A percentile compares a stretch with the other conserved stretches of the same genome.
These are phyloP conservation scores for Capsella bursapastoris DNA, from an alignment of 345 rosid species.

Conservation along the genomic window DNA sequence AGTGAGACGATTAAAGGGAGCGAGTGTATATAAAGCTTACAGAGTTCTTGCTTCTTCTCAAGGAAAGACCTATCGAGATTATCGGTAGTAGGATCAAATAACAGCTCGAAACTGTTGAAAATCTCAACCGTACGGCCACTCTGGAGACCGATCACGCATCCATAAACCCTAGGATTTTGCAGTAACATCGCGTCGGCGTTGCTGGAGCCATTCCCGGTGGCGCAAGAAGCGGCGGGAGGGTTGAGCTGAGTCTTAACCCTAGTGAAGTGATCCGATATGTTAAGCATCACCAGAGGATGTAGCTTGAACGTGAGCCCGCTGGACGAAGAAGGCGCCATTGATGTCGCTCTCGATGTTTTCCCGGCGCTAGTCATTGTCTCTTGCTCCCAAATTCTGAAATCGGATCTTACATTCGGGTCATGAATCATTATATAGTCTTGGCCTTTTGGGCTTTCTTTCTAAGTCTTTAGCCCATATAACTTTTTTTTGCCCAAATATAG, in stretches of 20 bases:
- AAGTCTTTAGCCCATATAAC: conserved; percentile 12
- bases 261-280: conserved; percentile 92
- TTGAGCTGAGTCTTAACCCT: conserved; percentile 86
- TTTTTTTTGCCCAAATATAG: neutral
- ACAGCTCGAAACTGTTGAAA: conserved; percentile 94
- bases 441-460: conserved; percentile 27
- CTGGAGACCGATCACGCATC: conserved; percentile 94
- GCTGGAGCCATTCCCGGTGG: conserved; percentile 36
- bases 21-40: conserved; percentile 45
- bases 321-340: conserved; percentile 92
- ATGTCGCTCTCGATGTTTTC: conserved; percentile 14
- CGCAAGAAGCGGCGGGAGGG: conserved; percentile 49
- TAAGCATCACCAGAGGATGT: conserved; percentile 88
- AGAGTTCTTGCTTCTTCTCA: conserved; percentile 96
- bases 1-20: neutral
- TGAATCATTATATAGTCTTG: neutral
- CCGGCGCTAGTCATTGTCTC: conserved; percentile 6
- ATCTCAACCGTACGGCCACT: conserved; percentile 93
- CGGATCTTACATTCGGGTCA: conserved; percentile 27
- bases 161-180: conserved; percentile 74
- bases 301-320: conserved; percentile 97
- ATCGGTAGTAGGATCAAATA: conserved; percentile 67
- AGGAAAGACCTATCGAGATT: conserved; percentile 87
- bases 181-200: conserved; percentile 38
- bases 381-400: neutral